Evolutionary conservation across 805 yeast species (phyloP).

Genomic region (Ogataea wickerhamii): DNA sequence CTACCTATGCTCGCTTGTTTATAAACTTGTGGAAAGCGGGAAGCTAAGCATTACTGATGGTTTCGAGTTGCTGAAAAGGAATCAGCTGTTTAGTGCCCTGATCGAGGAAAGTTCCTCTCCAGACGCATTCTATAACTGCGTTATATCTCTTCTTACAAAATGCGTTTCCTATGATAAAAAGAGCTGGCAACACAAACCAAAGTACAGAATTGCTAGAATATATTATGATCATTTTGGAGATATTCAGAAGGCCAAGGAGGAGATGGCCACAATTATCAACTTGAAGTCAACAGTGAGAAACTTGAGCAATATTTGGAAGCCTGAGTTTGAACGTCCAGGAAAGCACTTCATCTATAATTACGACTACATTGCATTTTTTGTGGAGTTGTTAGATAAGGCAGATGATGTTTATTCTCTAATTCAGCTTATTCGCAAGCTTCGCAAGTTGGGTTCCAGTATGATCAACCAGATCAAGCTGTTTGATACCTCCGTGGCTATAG

Average conservation of each 20-base stretch:
- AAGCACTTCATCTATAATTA: conserved; percentile 79
- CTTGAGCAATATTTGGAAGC: conserved; percentile 87
- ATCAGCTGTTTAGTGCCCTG: conserved; percentile 30
- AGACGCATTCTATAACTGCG: conserved; percentile 34
- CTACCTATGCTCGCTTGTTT: conserved; percentile 50
- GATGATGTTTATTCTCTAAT: conserved; percentile 59
- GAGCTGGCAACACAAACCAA: conserved; percentile 90
- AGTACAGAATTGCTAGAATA: conserved; percentile 65
- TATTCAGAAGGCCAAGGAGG: conserved; percentile 51
- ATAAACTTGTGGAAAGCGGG: conserved; percentile 48
- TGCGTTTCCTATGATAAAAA: conserved; percentile 64
- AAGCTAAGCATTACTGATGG: conserved; percentile 38
- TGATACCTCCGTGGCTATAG: conserved; percentile 54
- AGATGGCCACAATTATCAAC: conserved; percentile 60
- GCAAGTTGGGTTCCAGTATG: conserved; percentile 78
- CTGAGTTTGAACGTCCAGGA: conserved; percentile 88
- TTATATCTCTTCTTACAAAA: conserved; percentile 45
- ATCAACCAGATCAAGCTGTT: conserved; percentile 58
- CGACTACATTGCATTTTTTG: conserved; percentile 63
- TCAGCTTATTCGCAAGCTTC: conserved; percentile 63
- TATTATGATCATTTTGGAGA: conserved; percentile 52
- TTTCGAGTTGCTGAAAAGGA: conserved; percentile 35
- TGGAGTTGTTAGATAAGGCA: conserved; percentile 49
- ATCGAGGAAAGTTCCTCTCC: conserved; percentile 14
- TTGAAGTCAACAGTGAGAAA: conserved; percentile 66